phyloP scores from a whole-genome alignment of 1,284 basidiomycete species.

The Fistulinella staudtii region DNA sequence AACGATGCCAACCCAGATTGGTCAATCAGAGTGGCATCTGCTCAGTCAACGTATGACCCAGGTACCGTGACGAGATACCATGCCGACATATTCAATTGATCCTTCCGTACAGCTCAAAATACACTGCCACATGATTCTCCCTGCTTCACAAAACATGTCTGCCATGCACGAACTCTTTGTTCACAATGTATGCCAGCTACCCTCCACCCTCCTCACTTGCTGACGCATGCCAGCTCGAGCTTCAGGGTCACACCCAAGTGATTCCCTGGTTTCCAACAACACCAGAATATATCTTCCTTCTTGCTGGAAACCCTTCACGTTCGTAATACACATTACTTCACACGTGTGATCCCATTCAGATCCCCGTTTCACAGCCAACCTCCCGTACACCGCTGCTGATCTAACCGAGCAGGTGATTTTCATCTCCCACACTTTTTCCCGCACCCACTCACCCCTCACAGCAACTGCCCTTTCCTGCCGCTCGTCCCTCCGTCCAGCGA shows the following conservation, averaged over 20 bases:
- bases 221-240: conserved; percentile 36
- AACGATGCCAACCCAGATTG: conserved; percentile 23
- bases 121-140: conserved; percentile 56
- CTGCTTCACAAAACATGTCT: conserved; percentile 40
- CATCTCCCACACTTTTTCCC: not conserved
- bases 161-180: conserved; percentile 48
- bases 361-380: conserved; percentile 2
- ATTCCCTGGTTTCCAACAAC: conserved; percentile 39
- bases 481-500: conserved; percentile 26
- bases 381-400: conserved; percentile 3
- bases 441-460: conserved; percentile 19
- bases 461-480: conserved; percentile 13
- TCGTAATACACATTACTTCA: not conserved
- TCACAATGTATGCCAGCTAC: conserved; percentile 43
- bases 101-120: conserved; percentile 43
- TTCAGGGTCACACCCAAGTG: conserved; percentile 36
- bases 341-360: not conserved
- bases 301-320: conserved; percentile 29
- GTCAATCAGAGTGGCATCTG: conserved; percentile 37
- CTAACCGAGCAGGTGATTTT: conserved; percentile 15
- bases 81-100: conserved; percentile 14
- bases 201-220: conserved; percentile 5
- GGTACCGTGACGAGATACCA: conserved; percentile 33
- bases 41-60: conserved; percentile 45
- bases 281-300: conserved; percentile 33